Evolutionary conservation across 2,329 filamentous ascomycete species (phyloP).

Genomic region (Alternaria incomplexa): DNA sequence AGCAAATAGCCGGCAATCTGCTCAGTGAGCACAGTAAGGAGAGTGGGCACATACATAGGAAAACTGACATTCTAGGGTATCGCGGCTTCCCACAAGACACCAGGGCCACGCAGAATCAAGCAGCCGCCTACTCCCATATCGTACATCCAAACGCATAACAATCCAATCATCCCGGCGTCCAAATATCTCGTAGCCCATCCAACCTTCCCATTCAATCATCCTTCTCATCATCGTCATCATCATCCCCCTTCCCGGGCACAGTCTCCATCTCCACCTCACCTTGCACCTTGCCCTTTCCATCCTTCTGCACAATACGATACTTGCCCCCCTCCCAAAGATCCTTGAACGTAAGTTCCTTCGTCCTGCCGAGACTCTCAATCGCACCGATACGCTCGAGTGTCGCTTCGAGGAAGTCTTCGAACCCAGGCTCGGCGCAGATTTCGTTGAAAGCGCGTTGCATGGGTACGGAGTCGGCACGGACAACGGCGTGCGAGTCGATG

Average conservation of each 20-base stretch:
- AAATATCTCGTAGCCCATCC: background rate
- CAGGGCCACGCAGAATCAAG: background rate
- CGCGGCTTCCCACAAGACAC: background rate
- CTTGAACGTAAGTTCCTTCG: slow-evolving; percentile 94
- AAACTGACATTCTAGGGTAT: background rate
- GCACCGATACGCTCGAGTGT: slow-evolving; percentile 86
- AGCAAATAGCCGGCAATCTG: too few relatives aligned
- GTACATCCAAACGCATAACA: background rate
- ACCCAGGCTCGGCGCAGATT: slow-evolving; percentile 78
- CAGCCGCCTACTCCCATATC: background rate
- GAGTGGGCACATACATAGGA: background rate
- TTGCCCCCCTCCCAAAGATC: slow-evolving; percentile 85
- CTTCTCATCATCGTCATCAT: slow-evolving; percentile 29
- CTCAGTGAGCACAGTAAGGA: too few relatives aligned
- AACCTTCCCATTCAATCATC: slow-evolving; percentile 5
- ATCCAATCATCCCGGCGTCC: background rate
- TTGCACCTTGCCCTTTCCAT: slow-evolving; percentile 37
- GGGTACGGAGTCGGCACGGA: slow-evolving; percentile 90
- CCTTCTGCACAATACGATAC: slow-evolving; percentile 58
- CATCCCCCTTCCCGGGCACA: slow-evolving; percentile 35
- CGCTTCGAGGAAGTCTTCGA: slow-evolving; percentile 79
- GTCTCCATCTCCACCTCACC: slow-evolving; percentile 42
- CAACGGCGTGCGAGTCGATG: slow-evolving; percentile 84
- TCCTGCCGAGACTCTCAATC: slow-evolving; percentile 91
- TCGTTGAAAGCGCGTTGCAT: slow-evolving; percentile 93